These are phyloP conservation scores for Sisymbrium altissimum DNA, from an alignment of 345 rosid genomes.

Conservation along the genomic window DNA sequence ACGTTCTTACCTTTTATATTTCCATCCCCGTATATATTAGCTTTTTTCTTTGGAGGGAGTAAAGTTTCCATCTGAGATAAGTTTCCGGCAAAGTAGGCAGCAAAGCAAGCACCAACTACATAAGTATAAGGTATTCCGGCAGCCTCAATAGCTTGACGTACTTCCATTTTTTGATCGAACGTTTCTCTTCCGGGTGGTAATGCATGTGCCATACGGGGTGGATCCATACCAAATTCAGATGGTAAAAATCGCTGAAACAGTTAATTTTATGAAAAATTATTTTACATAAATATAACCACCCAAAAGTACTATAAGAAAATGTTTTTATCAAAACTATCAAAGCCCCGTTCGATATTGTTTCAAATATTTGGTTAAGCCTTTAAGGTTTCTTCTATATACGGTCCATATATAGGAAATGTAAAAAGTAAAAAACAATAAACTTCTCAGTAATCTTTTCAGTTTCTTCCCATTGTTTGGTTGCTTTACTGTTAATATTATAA, in stretches of 20 bases:
- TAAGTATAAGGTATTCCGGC: constrained; percentile 80
- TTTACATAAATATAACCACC: not conserved
- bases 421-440: not conserved
- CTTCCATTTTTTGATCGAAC: constrained; percentile 76
- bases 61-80: constrained; percentile 61
- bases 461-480: not conserved
- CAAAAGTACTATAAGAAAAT: not conserved
- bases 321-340: too few species aligned
- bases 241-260: constrained; percentile 65
- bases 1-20: constrained; percentile 56
- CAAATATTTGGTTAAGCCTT: too few species aligned
- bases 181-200: constrained; percentile 75
- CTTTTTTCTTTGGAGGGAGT: constrained; percentile 56
- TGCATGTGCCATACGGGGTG: constrained; percentile 66
- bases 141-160: constrained; percentile 68
- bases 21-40: constrained; percentile 65
- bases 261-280: not conserved
- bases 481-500: not conserved
- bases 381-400: too few species aligned
- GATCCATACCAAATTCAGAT: constrained; percentile 90
- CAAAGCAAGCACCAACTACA: constrained; percentile 69
- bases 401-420: too few species aligned
- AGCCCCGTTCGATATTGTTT: not conserved
- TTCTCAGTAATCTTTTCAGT: not conserved
- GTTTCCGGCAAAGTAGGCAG: constrained; percentile 69